Conservation (phyloP, 2,329 filamentous ascomycete genomes). For the Helotiales sp. region DNA sequence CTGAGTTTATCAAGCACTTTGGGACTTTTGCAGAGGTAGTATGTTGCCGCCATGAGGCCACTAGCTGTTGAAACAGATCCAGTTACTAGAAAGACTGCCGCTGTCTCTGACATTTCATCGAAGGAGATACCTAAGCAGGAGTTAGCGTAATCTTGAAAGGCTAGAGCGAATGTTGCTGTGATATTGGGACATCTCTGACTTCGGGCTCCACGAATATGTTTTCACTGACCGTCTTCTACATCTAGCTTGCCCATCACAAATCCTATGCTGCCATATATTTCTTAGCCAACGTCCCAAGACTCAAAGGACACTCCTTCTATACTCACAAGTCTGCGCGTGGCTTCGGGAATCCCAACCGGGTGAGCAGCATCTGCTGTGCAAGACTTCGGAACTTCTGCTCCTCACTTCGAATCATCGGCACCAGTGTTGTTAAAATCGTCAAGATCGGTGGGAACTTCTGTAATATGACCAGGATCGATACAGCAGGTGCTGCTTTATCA, state of each 20-base stretch:
- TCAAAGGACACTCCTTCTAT: too few species aligned
- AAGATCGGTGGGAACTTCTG: conserved; percentile 1
- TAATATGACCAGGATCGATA: background rate
- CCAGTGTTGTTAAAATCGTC: background rate
- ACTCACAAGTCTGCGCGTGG: conserved; percentile 12
- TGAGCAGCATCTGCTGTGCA: background rate
- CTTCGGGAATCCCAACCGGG: background rate
- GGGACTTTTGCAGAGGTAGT: conserved; percentile 55
- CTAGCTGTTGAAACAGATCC: conserved; percentile 37
- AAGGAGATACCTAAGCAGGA: background rate
- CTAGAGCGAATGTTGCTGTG: too few species aligned
- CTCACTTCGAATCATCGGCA: background rate
- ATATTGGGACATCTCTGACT: too few species aligned
- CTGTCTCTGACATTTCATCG: conserved; percentile 7
- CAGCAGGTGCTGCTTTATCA: background rate
- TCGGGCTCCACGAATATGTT: too few species aligned
- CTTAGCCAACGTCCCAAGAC: background rate
- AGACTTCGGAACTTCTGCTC: conserved; percentile 1
- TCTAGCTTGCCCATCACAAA: background rate
- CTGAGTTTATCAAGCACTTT: conserved; percentile 34
- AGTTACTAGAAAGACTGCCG: conserved; percentile 20
- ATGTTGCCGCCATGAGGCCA: conserved; percentile 26
- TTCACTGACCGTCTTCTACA: too few species aligned
- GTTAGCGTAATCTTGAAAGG: conserved; percentile 5
- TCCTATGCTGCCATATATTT: background rate